Base-by-base conservation (phyloP, 176 grass and related monocot species). In the Carex kokanica region DNA sequence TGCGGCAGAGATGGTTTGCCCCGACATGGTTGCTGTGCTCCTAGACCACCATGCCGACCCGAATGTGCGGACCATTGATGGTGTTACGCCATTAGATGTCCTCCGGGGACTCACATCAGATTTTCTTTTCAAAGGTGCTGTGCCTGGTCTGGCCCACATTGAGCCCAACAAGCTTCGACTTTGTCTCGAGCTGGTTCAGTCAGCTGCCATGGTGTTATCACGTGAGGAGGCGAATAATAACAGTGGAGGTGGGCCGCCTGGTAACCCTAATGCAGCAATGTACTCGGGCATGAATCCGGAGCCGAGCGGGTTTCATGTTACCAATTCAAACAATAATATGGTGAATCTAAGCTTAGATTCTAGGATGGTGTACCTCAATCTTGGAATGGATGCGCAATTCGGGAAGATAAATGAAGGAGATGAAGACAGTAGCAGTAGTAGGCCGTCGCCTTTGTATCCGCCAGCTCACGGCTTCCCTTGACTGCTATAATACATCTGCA, bases 21-120 rank as follows among this genome's bases (percentile, higher is more conserved):
- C 97, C 0, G 97, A 99, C 91, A 99, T 99, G 97, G 97, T 99
- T 0, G 97, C 97, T 45, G 97, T 99, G 69, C 88, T 99, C 2
- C 97, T 99, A 29, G 97, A 99, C 81, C 97, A 99, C 89, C 97
- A 99, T 60, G 97, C 97, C 43, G 93, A 96, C 83, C 97, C 97
- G 2, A 99, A 95, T 93, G 91, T 93, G n/a, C 97, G 89, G 72
- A 99, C 96, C 12, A 91, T 99, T 10, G 96, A 96, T 67, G 96
- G 96, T 69, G 89, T 99, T 27, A 99, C 96, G 13, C 96, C 96
- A 21, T 90, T 99, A 16, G 96, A 99, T 84, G 88, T 99, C 83
- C 91, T 99, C 60, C 93, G 93, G 65, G 93, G 88, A 73, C 96
- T 99, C 83, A 99, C 96, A 82, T 99, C 96, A 61, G 96, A 99